Percentiles rank a stretch among this genome's conserved stretches.
phyloP scores from a whole-genome alignment of 768 basidiomycete species.

The Ramaria rubella region DNA sequence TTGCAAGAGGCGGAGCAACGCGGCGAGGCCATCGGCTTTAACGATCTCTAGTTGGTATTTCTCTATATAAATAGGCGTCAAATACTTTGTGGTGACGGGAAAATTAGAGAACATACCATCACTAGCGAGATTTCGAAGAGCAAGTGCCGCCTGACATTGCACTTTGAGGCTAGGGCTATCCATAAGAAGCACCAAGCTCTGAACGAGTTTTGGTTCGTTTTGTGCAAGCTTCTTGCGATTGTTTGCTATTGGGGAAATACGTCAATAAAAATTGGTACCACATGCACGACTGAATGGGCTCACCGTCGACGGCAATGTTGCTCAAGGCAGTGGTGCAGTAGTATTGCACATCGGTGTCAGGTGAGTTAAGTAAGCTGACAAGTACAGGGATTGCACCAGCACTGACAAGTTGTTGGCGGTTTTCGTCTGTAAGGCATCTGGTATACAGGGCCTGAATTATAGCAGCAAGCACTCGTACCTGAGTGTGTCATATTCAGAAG shows the following conservation, averaged over 20 bases:
- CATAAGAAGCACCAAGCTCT: slow-evolving; percentile 92
- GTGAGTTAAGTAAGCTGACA: slow-evolving; percentile 87
- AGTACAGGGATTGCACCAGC: slow-evolving; percentile 98
- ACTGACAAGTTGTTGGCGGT: slow-evolving; percentile 95
- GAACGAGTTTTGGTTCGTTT: slow-evolving; percentile 90
- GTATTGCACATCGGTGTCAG: slow-evolving; percentile 99
- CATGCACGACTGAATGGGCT: background rate
- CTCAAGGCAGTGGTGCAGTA: slow-evolving; percentile 98
- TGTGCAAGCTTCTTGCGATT: slow-evolving; percentile 94
- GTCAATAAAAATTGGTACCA: slow-evolving; percentile 3
- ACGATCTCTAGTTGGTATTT: slow-evolving; percentile 99
- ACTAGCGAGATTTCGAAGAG: slow-evolving; percentile 91
- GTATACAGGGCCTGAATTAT: background rate
- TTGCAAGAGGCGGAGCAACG: slow-evolving; percentile 88
- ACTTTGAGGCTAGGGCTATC: slow-evolving; percentile 96
- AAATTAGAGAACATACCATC: slow-evolving; percentile 56
- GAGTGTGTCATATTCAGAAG: slow-evolving; percentile 99
- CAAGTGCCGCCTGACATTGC: slow-evolving; percentile 96
- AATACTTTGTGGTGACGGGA: background rate
- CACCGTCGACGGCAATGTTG: slow-evolving; percentile 97
- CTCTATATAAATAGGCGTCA: slow-evolving; percentile 42
- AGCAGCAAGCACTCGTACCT: slow-evolving; percentile 40
- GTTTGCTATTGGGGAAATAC: slow-evolving; percentile 38
- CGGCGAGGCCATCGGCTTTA: slow-evolving; percentile 85
- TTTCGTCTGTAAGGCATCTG: slow-evolving; percentile 66